Conservation (phyloP, 495 filamentous ascomycete species). For the Podospora fimiseda region DNA sequence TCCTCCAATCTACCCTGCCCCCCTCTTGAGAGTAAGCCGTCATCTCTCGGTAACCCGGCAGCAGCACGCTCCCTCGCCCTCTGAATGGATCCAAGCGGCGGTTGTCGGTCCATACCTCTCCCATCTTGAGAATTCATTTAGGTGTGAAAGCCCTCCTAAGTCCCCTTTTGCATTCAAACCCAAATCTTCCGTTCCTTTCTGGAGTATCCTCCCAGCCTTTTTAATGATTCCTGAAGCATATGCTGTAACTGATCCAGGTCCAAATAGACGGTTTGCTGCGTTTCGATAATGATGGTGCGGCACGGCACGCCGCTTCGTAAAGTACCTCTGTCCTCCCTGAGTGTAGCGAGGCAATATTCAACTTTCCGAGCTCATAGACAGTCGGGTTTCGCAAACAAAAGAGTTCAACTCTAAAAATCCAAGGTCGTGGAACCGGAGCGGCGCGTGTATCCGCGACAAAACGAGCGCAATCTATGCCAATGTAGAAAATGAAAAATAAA, state of each 20-base stretch:
- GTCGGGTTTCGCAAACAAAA: constrained; percentile 23
- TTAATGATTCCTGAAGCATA: constrained; percentile 25
- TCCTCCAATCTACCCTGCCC: constrained; percentile 28
- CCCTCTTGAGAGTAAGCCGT: constrained; percentile 16
- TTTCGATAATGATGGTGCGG: constrained; percentile 12
- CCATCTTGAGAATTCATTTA: constrained; percentile 50
- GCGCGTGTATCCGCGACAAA: constrained; percentile 32
- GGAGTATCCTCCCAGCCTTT: constrained; percentile 19
- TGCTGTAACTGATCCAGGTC: constrained; percentile 9
- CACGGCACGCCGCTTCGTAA: constrained; percentile 11
- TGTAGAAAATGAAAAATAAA: constrained; percentile 19
- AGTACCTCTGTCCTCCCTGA: constrained; percentile 5
- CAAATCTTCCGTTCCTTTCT: constrained; percentile 3
- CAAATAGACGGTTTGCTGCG: constrained; percentile 13
- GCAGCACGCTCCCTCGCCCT: constrained; percentile 42
- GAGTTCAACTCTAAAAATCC: constrained; percentile 17
- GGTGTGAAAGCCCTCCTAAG: constrained; percentile 19
- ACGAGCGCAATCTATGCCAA: constrained; percentile 23
- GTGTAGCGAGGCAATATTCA: constrained; percentile 10
- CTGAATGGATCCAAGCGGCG: constrained; percentile 36
- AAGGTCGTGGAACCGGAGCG: constrained; percentile 32
- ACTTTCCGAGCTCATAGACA: constrained; percentile 19
- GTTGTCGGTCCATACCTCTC: constrained; percentile 37
- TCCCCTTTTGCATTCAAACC: constrained; percentile 20
- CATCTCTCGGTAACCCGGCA: constrained; percentile 22